Evolutionary conservation across 1,284 basidiomycete species (phyloP).

Genomic region (Chondrostereum purpureum): DNA sequence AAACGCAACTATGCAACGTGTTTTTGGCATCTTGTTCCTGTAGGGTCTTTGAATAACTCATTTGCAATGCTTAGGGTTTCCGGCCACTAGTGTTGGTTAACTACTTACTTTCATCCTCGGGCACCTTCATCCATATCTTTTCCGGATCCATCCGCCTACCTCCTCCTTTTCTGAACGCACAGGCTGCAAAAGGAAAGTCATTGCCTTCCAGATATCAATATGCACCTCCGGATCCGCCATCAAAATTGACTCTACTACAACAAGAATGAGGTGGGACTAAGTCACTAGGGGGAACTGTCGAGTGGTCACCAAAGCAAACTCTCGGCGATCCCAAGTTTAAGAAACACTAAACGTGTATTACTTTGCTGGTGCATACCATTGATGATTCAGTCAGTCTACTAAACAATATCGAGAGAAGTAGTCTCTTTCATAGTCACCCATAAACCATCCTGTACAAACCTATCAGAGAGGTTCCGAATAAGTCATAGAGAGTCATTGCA

Average conservation of each 20-base stretch:
- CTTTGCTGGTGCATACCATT: background rate
- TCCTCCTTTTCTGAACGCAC: too few relatives aligned
- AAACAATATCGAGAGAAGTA: background rate
- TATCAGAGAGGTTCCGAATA: background rate
- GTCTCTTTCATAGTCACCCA: slow-evolving; percentile 2
- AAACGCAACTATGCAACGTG: background rate
- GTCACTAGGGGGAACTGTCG: too few relatives aligned
- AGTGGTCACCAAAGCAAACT: background rate
- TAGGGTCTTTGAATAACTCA: background rate
- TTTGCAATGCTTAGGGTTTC: too few relatives aligned
- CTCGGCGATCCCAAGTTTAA: background rate
- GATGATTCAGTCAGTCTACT: too few relatives aligned
- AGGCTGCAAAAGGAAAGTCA: too few relatives aligned
- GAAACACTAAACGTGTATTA: background rate
- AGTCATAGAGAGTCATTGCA: background rate
- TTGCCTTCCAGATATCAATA: too few relatives aligned
- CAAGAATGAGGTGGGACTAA: too few relatives aligned
- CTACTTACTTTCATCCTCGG: too few relatives aligned
- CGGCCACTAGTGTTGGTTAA: too few relatives aligned
- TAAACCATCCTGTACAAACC: slow-evolving; percentile 1
- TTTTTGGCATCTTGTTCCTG: background rate
- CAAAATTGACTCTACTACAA: background rate
- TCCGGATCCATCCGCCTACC: too few relatives aligned
- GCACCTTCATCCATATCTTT: too few relatives aligned
- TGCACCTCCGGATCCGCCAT: too few relatives aligned